phyloP scores from a whole-genome alignment of 2,329 filamentous ascomycete species.

The Acephala macrosclerotiorum region DNA sequence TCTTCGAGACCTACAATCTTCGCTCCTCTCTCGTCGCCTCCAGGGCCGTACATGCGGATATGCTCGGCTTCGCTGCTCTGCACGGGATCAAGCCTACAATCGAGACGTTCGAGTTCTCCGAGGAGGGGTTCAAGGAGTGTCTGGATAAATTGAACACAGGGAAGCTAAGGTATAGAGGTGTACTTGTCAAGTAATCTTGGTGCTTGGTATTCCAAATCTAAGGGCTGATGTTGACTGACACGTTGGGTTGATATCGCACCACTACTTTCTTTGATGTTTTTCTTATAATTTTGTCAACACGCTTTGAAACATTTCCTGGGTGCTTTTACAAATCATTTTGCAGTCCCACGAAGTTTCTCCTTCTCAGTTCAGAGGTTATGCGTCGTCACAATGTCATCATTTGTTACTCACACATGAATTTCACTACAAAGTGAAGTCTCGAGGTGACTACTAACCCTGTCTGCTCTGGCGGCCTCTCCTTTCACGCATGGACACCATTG shows the following conservation, averaged over 20 bases:
- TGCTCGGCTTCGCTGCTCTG: conserved; percentile 32
- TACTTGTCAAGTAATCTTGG: conserved; percentile 15
- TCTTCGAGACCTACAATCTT: conserved; percentile 31
- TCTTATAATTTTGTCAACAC: too few species aligned
- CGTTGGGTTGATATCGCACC: neutral
- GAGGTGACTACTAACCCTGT: too few species aligned
- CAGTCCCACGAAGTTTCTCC: too few species aligned
- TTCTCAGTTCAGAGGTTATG: too few species aligned
- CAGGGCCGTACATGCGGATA: conserved; percentile 27
- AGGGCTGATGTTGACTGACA: neutral
- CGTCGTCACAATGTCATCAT: too few species aligned
- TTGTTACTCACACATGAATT: too few species aligned
- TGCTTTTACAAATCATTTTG: too few species aligned
- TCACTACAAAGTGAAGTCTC: too few species aligned
- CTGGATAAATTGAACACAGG: conserved; percentile 31
- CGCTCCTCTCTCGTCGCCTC: conserved; percentile 29
- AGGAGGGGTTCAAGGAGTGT: conserved; percentile 24
- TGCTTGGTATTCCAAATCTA: neutral
- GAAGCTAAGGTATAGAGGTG: conserved; percentile 32
- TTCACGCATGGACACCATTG: too few species aligned
- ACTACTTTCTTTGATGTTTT: neutral
- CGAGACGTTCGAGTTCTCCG: conserved; percentile 29
- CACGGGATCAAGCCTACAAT: conserved; percentile 29
- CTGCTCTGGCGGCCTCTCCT: too few species aligned
- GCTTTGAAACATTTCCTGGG: too few species aligned